Base-by-base conservation (phyloP, 176 grass and related monocot genomes). In the Thinopyrum elongatum region DNA sequence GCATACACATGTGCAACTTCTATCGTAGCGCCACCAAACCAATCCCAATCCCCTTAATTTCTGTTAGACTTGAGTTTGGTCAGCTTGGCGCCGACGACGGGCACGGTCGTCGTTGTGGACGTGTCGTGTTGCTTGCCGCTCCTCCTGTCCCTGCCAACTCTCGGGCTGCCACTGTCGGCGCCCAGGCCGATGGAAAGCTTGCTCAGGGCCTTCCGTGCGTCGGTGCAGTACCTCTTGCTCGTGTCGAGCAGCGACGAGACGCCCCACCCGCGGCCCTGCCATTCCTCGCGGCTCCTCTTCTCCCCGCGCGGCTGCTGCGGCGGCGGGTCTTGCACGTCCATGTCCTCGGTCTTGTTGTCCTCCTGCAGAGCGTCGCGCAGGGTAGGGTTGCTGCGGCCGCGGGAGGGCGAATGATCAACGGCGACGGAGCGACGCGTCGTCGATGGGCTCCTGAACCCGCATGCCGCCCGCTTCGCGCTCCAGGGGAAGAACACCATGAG, bases 401-500 rank as follows among this genome's bases (percentile, higher is more conserved):
- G 79, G 11, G 84, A 88, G n/a, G 76, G 44, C 1, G 87, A 72
- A 62, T 38, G 60, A 0, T 3, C 4, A 46, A 19, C 5, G 69
- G 39, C 60, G 34, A 19, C 33, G 17, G 51, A 26, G 53, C 62
- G 86, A 53, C 85, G 69, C 33, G 80, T 79, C 62, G 72, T 75
- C 72, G 41, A 28, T 26, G 82, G 83, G 80, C 77, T 90, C 36
- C 65, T 84, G 88, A 90, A 90, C 33, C 87, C 93, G 38, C 89
- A 89, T 8, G 86, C 77, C 6, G 83, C 84, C 11, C 91, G 95
- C 86, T 90, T 95, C 7, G 94, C 72, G 86, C 88, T 95, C 95
- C 93, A 92, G 6, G 95, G 95, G 55, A 98, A 95, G 80, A 95
- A 89, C 81, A 95, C 44, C 93, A 98, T 93, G 82, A 98, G 85